phyloP scores from a whole-genome alignment of 2,329 filamentous ascomycete species.

The Sporothrix dimorphospora region DNA sequence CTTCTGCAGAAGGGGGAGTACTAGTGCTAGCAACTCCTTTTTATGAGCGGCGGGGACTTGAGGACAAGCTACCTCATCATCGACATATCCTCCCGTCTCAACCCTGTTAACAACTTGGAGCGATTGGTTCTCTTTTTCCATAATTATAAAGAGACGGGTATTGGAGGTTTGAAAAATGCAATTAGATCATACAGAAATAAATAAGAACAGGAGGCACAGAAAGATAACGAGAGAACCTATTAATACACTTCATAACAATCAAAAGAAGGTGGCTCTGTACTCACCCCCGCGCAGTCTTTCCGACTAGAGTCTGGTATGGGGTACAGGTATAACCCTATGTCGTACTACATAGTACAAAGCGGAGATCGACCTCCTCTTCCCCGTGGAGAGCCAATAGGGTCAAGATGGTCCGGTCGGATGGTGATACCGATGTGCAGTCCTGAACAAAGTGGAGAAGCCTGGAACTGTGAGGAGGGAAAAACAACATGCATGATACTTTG shows the following conservation, averaged over 20 bases:
- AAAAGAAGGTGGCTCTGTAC: too few species aligned
- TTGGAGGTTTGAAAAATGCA: too few species aligned
- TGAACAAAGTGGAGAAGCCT: too few species aligned
- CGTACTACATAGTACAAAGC: not conserved
- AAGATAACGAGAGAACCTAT: too few species aligned
- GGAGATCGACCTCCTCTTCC: not conserved
- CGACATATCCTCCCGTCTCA: not conserved
- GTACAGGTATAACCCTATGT: not conserved
- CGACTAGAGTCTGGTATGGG: not conserved
- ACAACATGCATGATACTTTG: too few species aligned
- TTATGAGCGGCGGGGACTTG: not conserved
- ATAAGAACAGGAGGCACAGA: too few species aligned
- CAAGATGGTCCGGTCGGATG: not conserved
- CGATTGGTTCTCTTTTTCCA: not conserved
- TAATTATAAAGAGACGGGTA: not conserved
- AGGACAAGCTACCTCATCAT: not conserved
- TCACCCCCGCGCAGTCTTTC: not conserved
- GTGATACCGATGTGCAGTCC: not conserved
- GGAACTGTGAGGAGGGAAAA: too few species aligned
- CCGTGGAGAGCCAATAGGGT: not conserved
- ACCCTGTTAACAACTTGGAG: not conserved
- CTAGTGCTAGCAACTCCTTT: not conserved
- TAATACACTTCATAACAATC: too few species aligned
- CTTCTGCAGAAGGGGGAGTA: not conserved
- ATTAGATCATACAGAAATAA: too few species aligned